Conservation (phyloP, 352 stramenopile species). For the Globisporangium iwayamae region DNA sequence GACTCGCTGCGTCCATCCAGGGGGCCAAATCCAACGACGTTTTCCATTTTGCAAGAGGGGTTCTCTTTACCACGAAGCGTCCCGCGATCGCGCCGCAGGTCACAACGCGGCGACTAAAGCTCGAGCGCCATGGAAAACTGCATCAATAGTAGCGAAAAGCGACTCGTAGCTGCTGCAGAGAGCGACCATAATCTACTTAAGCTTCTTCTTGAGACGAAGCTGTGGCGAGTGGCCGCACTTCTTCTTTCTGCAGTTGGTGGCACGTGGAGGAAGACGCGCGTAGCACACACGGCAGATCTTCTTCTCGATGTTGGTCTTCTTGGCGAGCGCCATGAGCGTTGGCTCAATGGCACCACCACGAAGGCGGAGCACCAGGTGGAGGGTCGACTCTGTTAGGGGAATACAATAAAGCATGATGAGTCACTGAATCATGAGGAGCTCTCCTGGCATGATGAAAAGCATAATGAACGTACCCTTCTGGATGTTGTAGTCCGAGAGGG, state of each 20-base stretch:
- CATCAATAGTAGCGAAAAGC: slow-evolving; percentile 4
- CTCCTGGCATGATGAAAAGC: too few species aligned
- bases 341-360: slow-evolving; percentile 94
- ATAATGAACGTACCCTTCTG: slow-evolving; percentile 74
- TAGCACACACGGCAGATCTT: slow-evolving; percentile 99
- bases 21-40: slow-evolving; percentile 15
- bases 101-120: background rate
- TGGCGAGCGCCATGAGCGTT: slow-evolving; percentile 96
- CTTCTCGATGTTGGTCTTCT: slow-evolving; percentile 99
- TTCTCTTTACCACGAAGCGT: background rate
- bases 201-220: slow-evolving; percentile 99
- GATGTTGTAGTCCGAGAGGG: slow-evolving; percentile 93
- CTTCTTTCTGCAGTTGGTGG: slow-evolving; percentile 99
- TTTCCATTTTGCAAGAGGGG: slow-evolving; percentile 17
- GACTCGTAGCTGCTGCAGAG: slow-evolving; percentile 4
- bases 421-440: background rate
- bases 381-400: slow-evolving; percentile 82
- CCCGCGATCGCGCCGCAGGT: background rate
- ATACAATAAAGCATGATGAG: background rate
- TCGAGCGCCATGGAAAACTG: slow-evolving; percentile 1
- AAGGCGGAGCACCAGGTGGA: slow-evolving; percentile 95
- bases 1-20: slow-evolving; percentile 9
- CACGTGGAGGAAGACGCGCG: slow-evolving; percentile 97
- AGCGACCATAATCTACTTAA: slow-evolving; percentile 92
- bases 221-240: slow-evolving; percentile 99